Evolutionary conservation across 495 filamentous ascomycete species (phyloP).

Genomic region (Penicillium salamii): DNA sequence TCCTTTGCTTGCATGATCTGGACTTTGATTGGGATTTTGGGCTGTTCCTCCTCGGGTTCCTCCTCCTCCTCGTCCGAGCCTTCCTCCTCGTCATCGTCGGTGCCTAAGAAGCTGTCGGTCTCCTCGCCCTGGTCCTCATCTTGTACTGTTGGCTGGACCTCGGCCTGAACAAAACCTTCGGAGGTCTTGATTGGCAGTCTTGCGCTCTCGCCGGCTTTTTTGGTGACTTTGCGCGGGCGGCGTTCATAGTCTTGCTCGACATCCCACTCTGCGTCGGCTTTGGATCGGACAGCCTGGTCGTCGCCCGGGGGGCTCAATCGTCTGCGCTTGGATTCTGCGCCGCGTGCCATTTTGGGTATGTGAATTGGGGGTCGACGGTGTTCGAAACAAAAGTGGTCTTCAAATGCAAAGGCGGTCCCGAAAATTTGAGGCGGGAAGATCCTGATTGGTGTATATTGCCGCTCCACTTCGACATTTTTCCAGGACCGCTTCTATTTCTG

Average conservation of each 20-base stretch:
- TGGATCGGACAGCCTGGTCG: constrained; percentile 32
- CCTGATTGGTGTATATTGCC: neutral
- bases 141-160: constrained; percentile 26
- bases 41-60: constrained; percentile 50
- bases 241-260: constrained; percentile 90
- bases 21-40: constrained; percentile 65
- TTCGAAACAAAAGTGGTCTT: constrained; percentile 4
- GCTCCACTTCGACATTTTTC: neutral
- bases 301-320: constrained; percentile 60
- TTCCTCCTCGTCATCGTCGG: constrained; percentile 44
- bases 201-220: constrained; percentile 67
- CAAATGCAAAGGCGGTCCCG: constrained; percentile 7
- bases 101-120: constrained; percentile 50
- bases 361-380: neutral
- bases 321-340: constrained; percentile 5
- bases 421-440: constrained; percentile 8
- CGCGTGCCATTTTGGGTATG: constrained; percentile 5
- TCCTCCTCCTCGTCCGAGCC: constrained; percentile 50
- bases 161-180: constrained; percentile 65
- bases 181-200: constrained; percentile 82
- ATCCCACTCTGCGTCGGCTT: constrained; percentile 64
- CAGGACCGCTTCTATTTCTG: neutral
- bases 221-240: constrained; percentile 67
- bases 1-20: constrained; percentile 88
- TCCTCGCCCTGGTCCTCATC: constrained; percentile 45